A percentile compares a stretch with the other conserved stretches of the same genome.
These are phyloP conservation scores for Flaveria linearis DNA, from an alignment of 129 eudicot species.

Conservation along the genomic window DNA sequence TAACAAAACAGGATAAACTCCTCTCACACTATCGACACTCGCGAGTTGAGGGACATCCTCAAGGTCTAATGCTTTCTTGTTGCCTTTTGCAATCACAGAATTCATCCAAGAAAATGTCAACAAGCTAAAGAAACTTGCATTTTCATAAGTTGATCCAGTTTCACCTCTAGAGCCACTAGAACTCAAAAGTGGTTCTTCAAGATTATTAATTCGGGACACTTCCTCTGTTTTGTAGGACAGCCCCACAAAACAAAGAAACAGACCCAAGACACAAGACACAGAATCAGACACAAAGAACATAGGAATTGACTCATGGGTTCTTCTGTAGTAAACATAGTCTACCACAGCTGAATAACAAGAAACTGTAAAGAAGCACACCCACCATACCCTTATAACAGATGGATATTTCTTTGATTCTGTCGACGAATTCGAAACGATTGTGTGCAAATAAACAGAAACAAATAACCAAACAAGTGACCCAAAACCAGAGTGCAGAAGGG, in stretches of 20 bases:
- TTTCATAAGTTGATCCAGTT: constrained; percentile 54
- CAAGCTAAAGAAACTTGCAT: constrained; percentile 54
- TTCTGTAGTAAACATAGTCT: constrained; percentile 48
- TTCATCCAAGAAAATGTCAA: constrained; percentile 77
- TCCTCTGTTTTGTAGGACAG: constrained; percentile 40
- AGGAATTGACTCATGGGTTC: constrained; percentile 27
- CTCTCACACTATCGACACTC: constrained; percentile 51
- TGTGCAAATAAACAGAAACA: constrained; percentile 49
- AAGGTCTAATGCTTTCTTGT: constrained; percentile 67
- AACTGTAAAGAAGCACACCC: constrained; percentile 56
- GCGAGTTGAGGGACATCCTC: constrained; percentile 86
- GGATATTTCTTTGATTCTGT: constrained; percentile 46
- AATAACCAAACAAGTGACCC: constrained; percentile 58
- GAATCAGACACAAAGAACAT: constrained; percentile 58
- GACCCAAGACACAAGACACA: constrained; percentile 49
- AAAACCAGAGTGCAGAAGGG: constrained; percentile 52
- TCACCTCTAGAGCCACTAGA: constrained; percentile 41
- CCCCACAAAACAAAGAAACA: constrained; percentile 62
- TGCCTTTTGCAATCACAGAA: constrained; percentile 59
- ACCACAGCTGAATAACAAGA: constrained; percentile 65
- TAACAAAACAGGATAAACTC: constrained; percentile 50
- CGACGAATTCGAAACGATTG: constrained; percentile 28
- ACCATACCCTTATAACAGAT: constrained; percentile 65
- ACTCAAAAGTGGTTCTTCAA: constrained; percentile 75
- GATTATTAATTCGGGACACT: constrained; percentile 32